Evolutionary conservation across 2,329 filamentous ascomycete genomes (phyloP), one percentile per base, ranked within the genome.

Genomic region (Ampelomyces quisqualis): DNA sequence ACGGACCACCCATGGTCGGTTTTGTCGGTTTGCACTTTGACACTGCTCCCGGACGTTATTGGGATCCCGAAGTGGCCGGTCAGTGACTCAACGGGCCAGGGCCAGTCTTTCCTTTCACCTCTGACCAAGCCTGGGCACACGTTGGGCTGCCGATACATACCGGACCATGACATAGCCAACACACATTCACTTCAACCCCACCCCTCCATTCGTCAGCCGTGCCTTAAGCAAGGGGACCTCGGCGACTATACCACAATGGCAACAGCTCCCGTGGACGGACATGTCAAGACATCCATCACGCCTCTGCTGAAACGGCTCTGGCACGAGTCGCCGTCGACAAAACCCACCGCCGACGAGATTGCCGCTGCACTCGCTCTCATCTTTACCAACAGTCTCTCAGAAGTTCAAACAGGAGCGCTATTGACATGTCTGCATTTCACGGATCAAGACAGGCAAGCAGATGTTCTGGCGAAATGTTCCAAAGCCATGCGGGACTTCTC

Each of bases 361-460:
- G 89, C 91, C 45, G 78, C 85, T n/a, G 90, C 91, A 38, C 85
- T 97, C 57, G 85, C 88, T 4, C 78, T 91, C 62, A 94, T 96
- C 64, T 97, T 97, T 70, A 90, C 90, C 43, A 85, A 96, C 71
- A 82, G 83, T 53, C 77, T 97, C 13, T 91, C 88, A n/a, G 84
- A 88, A 26, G 86, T 90, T 7, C 93, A 97, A 68, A 86, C 87
- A 1, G 87, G 88, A 38, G 86, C 90, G 26, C 77, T 98, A 40
- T 77, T 97, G 37, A 96, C 93, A 62, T 87, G 90, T 39, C 77
- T 98, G 31, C 91, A 96, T 72, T 96, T 95, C 55, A 95, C 90
- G 2, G 83, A 84, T 43, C 81, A 89, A 67, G 93, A 97, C 68
- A 81, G 86, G 52, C 81, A 85, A 51, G 81, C 90, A 18, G 87